These are phyloP conservation scores for Beauveria sp. DNA, from an alignment of 2,329 filamentous ascomycete genomes.

Conservation along the genomic window DNA sequence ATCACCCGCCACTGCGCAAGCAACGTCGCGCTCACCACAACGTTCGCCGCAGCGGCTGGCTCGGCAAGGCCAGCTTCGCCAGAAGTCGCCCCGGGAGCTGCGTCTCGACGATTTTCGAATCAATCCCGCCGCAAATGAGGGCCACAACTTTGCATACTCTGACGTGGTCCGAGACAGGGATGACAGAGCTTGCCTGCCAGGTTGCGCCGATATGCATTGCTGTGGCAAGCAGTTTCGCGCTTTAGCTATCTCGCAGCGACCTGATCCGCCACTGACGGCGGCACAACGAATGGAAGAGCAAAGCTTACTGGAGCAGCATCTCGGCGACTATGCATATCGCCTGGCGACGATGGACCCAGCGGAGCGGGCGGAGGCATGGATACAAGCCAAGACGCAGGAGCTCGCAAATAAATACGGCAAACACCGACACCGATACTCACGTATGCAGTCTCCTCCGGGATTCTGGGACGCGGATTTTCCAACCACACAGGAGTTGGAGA, in stretches of 20 bases:
- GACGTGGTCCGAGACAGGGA: constrained; percentile 67
- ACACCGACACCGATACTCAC: constrained; percentile 67
- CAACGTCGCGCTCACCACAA: constrained; percentile 9
- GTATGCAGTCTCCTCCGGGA: constrained; percentile 68
- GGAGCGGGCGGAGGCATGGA: constrained; percentile 59
- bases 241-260: constrained; percentile 50
- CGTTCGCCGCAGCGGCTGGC: constrained; percentile 13
- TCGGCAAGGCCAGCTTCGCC: constrained; percentile 38
- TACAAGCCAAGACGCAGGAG: constrained; percentile 67
- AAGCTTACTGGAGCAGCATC: constrained; percentile 45
- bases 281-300: constrained; percentile 35
- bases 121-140: constrained; percentile 65
- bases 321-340: constrained; percentile 53
- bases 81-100: constrained; percentile 51
- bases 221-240: constrained; percentile 65
- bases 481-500: constrained; percentile 68
- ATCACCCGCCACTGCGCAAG: background rate
- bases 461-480: constrained; percentile 92
- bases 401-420: constrained; percentile 71
- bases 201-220: constrained; percentile 68
- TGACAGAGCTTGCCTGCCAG: constrained; percentile 61
- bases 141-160: constrained; percentile 62
- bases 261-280: constrained; percentile 28
- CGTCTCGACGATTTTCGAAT: constrained; percentile 70
- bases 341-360: constrained; percentile 48